phyloP scores from a whole-genome alignment of 2,329 filamentous ascomycete genomes.

The Xylariaceae sp. region DNA sequence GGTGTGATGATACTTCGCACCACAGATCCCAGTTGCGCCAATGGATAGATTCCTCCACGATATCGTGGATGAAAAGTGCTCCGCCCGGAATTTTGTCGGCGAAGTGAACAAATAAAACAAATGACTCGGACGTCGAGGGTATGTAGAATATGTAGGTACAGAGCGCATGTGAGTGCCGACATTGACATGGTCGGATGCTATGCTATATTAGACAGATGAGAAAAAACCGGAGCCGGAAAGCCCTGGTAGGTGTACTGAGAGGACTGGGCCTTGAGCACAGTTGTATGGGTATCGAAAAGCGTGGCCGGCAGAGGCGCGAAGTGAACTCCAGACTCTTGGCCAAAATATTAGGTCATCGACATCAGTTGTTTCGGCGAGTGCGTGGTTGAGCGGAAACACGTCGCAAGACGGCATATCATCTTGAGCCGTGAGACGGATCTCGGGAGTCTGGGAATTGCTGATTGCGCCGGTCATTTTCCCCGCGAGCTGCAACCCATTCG shows the following conservation, averaged over 20 bases:
- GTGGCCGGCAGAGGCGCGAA: too few species aligned
- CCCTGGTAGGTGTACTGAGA: not conserved
- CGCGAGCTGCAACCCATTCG: conserved; percentile 42
- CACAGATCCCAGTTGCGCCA: conserved; percentile 14
- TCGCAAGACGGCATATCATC: conserved; percentile 1
- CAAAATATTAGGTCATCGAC: too few species aligned
- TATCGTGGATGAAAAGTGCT: conserved; percentile 1
- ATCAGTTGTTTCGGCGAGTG: not conserved
- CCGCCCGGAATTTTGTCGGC: not conserved
- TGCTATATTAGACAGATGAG: conserved; percentile 18
- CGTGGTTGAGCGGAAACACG: not conserved
- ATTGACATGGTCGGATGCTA: conserved; percentile 2
- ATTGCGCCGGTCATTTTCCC: conserved; percentile 33
- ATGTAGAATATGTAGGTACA: conserved; percentile 13
- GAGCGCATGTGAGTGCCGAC: not conserved
- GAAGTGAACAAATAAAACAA: conserved; percentile 13
- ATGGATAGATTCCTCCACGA: conserved; percentile 4
- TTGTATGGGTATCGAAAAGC: not conserved
- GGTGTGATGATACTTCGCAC: conserved; percentile 18
- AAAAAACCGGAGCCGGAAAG: conserved; percentile 9
- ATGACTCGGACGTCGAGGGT: conserved; percentile 2
- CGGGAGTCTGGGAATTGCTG: conserved; percentile 34
- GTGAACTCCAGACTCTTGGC: too few species aligned
- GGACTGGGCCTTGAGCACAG: not conserved
- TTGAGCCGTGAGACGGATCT: conserved; percentile 30